A percentile compares a stretch with the other conserved stretches of the same genome.
These are phyloP conservation scores for Dendrobium chrysotoxum DNA, from an alignment of 106 monocot genomes.

Conservation along the genomic window DNA sequence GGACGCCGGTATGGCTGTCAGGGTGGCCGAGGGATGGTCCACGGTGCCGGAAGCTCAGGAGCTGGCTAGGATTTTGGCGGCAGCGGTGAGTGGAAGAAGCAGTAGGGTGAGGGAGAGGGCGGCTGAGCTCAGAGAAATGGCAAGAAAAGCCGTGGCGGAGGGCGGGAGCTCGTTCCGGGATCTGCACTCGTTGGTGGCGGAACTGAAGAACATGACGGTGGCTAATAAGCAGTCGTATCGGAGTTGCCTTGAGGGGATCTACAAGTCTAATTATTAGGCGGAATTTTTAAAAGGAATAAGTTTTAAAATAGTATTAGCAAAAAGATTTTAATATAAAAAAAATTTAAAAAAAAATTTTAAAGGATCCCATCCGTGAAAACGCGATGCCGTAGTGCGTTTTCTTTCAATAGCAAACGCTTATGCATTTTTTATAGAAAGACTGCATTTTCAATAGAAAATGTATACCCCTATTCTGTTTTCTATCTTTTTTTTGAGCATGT, in stretches of 20 bases:
- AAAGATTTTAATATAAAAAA: too few relatives aligned
- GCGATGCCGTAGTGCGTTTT: too few relatives aligned
- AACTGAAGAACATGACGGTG: neutral
- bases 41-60: constrained; percentile 17
- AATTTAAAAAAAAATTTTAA: too few relatives aligned
- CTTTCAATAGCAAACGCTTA: too few relatives aligned
- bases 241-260: neutral
- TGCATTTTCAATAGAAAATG: too few relatives aligned
- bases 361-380: too few relatives aligned
- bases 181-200: constrained; percentile 8
- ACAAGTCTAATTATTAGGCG: too few relatives aligned
- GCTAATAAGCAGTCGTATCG: neutral
- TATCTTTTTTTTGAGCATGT: too few relatives aligned
- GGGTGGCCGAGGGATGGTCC: constrained; percentile 19
- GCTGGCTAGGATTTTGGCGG: constrained; percentile 8
- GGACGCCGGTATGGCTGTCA: constrained; percentile 15
- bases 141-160: constrained; percentile 7
- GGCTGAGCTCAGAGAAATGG: constrained; percentile 6
- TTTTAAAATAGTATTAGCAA: too few relatives aligned
- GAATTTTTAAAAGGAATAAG: too few relatives aligned
- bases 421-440: too few relatives aligned
- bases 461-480: too few relatives aligned
- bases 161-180: constrained; percentile 26
- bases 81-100: neutral
- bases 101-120: constrained; percentile 1